Evolutionary conservation across 75 land plant species (phyloP).

Genomic region (Ceratopteris richardii): DNA sequence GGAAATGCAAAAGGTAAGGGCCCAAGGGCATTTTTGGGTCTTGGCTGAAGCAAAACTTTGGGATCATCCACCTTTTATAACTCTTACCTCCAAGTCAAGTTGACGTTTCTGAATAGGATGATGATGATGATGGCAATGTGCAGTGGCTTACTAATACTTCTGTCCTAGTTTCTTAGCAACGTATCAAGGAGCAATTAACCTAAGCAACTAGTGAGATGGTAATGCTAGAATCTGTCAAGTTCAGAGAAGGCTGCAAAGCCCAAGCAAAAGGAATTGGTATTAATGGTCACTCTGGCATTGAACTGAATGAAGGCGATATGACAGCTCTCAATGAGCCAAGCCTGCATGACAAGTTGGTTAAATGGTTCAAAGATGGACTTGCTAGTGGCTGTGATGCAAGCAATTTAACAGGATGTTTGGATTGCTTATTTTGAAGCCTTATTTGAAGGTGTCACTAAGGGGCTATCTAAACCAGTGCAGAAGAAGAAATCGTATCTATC

Average conservation of each 20-base stretch:
- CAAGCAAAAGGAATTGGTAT: conserved; percentile 16
- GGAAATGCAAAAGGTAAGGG: conserved; percentile 28
- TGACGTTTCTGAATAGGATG: conserved; percentile 54
- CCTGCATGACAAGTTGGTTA: no score
- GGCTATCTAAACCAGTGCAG: conserved; percentile 63
- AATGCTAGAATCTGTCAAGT: no score
- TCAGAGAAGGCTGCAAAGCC: conserved; percentile 10
- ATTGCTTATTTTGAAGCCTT: no score
- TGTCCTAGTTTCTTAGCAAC: conserved; percentile 60
- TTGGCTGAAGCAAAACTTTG: conserved; percentile 63
- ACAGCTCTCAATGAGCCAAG: background rate
- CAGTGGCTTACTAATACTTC: conserved; percentile 98
- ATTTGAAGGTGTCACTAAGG: conserved; percentile 60
- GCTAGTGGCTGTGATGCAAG: conserved; percentile 42
- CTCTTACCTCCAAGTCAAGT: conserved; percentile 61
- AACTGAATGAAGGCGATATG: conserved; percentile 12
- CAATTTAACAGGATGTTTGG: conserved; percentile 53
- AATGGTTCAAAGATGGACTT: conserved; percentile 44
- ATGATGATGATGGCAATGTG: conserved; percentile 66
- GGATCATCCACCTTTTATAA: conserved; percentile 59
- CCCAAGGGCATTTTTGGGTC: conserved; percentile 66
- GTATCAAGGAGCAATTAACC: conserved; percentile 85
- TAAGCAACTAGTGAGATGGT: conserved; percentile 93
- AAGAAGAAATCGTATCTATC: conserved; percentile 62
- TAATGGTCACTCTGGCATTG: conserved; percentile 9